Evolutionary conservation across 2,329 filamentous ascomycete genomes (phyloP).

Genomic region (Chaetothyriales sp.): DNA sequence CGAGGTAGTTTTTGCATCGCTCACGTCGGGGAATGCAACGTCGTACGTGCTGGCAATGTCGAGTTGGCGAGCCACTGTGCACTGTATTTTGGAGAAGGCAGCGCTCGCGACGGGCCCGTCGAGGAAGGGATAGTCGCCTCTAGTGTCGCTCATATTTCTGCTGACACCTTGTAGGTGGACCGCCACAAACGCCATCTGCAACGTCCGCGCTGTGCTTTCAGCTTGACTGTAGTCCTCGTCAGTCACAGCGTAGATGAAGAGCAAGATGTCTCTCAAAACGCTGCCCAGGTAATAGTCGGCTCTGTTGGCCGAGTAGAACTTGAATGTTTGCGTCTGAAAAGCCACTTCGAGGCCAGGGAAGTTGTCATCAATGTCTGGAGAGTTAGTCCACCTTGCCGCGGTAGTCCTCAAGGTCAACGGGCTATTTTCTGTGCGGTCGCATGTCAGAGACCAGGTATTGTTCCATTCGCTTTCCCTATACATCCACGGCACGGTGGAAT

Average conservation of each 20-base stretch:
- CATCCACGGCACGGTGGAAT: conserved; percentile 3
- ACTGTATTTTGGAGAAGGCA: conserved; percentile 6
- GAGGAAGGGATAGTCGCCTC: background rate
- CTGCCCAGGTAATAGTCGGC: conserved; percentile 1
- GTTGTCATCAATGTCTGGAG: conserved; percentile 1
- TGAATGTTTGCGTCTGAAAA: background rate
- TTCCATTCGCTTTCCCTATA: conserved; percentile 8
- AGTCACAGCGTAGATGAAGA: conserved; percentile 5
- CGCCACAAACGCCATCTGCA: conserved; percentile 1
- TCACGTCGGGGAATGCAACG: conserved; percentile 3
- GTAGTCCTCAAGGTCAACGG: conserved; percentile 1
- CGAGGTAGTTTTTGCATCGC: background rate
- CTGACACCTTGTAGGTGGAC: conserved; percentile 3
- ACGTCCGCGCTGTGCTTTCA: background rate
- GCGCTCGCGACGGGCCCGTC: conserved; percentile 2
- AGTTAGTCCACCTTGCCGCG: background rate
- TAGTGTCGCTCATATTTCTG: conserved; percentile 1
- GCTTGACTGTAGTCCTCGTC: conserved; percentile 1
- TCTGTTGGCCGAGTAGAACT: background rate
- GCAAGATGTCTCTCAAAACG: conserved; percentile 3
- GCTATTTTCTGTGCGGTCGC: conserved; percentile 2
- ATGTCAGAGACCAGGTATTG: conserved; percentile 8
- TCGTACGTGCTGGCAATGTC: background rate
- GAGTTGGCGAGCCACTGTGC: background rate
- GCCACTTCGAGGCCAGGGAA: conserved; percentile 1